Evolutionary conservation across 192 early-diverging fungal genomes (phyloP), one percentile per base, ranked within the genome.

Genomic region (Umbelopsis ramanniana): DNA sequence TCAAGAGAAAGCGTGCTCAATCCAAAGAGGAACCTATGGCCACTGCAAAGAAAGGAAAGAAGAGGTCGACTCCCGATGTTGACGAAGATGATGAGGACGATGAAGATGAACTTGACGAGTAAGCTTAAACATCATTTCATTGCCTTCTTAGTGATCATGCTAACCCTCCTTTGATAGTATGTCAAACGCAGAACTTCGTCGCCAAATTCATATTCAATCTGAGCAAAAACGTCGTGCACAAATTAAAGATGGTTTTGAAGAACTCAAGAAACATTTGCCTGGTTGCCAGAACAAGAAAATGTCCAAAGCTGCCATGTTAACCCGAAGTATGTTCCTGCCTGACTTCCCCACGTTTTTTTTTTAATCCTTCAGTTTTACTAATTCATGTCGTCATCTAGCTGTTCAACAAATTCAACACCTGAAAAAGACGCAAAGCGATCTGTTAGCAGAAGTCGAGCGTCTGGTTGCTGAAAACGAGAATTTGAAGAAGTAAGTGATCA

Each of bases 221-320:
- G 82, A 83, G 47, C 82, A 83, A 60, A 79, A 75, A 71, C 73
- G 82, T 69, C 82, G 82, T 45, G 82, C 82, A 19, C 79, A 83
- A 63, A 83, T 83, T 26, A 83, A 83, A 66, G 82, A 83, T 74
- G 82, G 82, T 2, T 83, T 83, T 74, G 82, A 83, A 70, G 79
- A 83, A 69, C 68, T 83, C 23, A 71, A 76, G 46, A 74, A 80
- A 33, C 82, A 83, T 69, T 68, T 83, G 43, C 82, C 82, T 38
- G 72, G 74, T 29, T 74, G 73, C 52, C 72, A 66, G 35, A 77
- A 77, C 43, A 77, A 80, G 47, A 83, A 83, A 63, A 83, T 83
- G 82, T 80, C 79, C 23, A 83, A 83, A 55, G 82, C 82, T 40
- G 73, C 73, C 26, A 29, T 83, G 33, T 72, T 83, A 46, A 79